Conservation (phyloP, 2,329 filamentous ascomycete species). For the Calonectria naviculata region DNA sequence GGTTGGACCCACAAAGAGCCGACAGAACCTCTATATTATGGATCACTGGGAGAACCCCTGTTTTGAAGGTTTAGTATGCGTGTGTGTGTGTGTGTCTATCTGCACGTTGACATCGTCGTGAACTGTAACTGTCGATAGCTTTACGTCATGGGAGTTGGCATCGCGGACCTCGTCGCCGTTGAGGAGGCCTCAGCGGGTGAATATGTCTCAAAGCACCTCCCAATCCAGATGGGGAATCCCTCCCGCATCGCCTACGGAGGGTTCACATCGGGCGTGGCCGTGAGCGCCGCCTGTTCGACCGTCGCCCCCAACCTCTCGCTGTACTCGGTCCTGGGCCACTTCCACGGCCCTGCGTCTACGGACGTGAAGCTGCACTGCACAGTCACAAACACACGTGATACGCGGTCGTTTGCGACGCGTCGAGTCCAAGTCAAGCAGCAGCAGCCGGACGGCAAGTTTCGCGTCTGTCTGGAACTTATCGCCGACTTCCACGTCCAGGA, state of each 20-base stretch:
- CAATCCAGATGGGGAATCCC: conserved; percentile 45
- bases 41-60: not conserved
- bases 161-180: conserved; percentile 36
- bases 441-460: conserved; percentile 46
- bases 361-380: conserved; percentile 50
- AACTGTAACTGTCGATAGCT: too few species aligned
- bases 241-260: conserved; percentile 57
- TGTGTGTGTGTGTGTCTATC: not conserved
- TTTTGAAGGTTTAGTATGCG: not conserved
- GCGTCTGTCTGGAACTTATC: conserved; percentile 54
- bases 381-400: conserved; percentile 53
- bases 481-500: conserved; percentile 60
- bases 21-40: not conserved
- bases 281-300: conserved; percentile 53
- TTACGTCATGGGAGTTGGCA: conserved; percentile 15
- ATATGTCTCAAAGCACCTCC: conserved; percentile 41
- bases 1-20: conserved; percentile 11
- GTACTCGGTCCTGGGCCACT: conserved; percentile 59
- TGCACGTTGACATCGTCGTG: not conserved
- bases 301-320: conserved; percentile 51
- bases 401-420: conserved; percentile 59
- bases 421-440: conserved; percentile 57
- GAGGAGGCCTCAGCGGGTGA: conserved; percentile 32
- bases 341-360: conserved; percentile 56
- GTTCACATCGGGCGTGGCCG: conserved; percentile 53